Percentiles rank a stretch among this genome's conserved stretches.
Conservation (phyloP, 2,329 filamentous ascomycete genomes). For the Pseudomassariella vexata region DNA sequence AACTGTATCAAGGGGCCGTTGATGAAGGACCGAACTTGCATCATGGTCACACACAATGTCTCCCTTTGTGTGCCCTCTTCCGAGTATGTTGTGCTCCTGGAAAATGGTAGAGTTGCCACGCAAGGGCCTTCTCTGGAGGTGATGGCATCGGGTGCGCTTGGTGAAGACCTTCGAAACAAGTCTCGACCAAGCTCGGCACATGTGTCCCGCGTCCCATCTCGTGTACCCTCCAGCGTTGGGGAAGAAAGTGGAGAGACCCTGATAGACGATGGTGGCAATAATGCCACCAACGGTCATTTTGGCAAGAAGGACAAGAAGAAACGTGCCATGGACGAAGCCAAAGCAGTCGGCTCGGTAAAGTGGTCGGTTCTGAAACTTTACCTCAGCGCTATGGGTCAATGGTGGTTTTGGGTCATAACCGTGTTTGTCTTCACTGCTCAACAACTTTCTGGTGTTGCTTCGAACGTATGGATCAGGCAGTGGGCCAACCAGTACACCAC, state of each 20-base stretch:
- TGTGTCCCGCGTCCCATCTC: conserved; percentile 70
- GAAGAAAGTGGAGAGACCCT: conserved; percentile 54
- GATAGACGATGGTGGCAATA: conserved; percentile 46
- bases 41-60: conserved; percentile 93
- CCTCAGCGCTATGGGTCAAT: conserved; percentile 84
- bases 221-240: conserved; percentile 69
- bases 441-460: conserved; percentile 79
- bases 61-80: conserved; percentile 79
- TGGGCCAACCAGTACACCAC: conserved; percentile 86
- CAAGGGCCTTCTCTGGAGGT: conserved; percentile 76
- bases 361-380: conserved; percentile 83
- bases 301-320: conserved; percentile 43
- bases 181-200: conserved; percentile 65
- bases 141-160: conserved; percentile 80
- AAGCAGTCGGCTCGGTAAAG: conserved; percentile 82
- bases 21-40: conserved; percentile 85
- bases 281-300: conserved; percentile 38
- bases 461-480: conserved; percentile 88
- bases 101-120: conserved; percentile 73
- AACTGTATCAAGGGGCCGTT: conserved; percentile 85
- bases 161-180: conserved; percentile 71
- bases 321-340: conserved; percentile 64
- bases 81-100: conserved; percentile 75
- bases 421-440: conserved; percentile 71
- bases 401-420: conserved; percentile 88